Conservation (phyloP, 305 asterid species). For the Fraxinus sp. region DNA sequence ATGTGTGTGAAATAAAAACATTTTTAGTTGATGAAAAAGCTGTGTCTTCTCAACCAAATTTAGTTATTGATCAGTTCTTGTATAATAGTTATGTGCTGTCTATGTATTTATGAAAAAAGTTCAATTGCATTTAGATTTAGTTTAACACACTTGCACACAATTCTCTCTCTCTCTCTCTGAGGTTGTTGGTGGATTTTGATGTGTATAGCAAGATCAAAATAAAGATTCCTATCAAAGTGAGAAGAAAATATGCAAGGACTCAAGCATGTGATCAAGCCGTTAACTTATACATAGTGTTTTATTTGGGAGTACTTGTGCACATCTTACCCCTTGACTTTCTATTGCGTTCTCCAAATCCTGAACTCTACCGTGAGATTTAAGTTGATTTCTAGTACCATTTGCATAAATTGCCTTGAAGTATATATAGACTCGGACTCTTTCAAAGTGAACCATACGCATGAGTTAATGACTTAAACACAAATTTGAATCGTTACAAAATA, state of each 20-base stretch:
- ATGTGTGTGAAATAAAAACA: background rate
- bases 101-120: too few species aligned
- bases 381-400: too few species aligned
- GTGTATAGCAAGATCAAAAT: background rate
- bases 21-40: background rate
- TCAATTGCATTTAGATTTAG: background rate
- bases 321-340: background rate
- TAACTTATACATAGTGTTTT: too few species aligned
- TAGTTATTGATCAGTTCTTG: background rate
- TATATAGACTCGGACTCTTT: background rate
- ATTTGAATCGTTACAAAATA: too few species aligned
- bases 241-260: background rate
- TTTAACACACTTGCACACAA: too few species aligned
- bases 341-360: too few species aligned
- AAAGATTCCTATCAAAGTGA: conserved; percentile 12
- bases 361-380: background rate
- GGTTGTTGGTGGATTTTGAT: background rate
- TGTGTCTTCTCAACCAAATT: too few species aligned
- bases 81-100: background rate
- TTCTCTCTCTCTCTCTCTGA: background rate
- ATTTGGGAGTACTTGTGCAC: background rate
- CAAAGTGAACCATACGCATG: too few species aligned
- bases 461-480: too few species aligned
- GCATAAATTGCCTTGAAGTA: too few species aligned
- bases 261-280: background rate